These are phyloP conservation scores for Blastocladiella britannica DNA, from an alignment of 192 early-diverging fungal species.

Conservation along the genomic window DNA sequence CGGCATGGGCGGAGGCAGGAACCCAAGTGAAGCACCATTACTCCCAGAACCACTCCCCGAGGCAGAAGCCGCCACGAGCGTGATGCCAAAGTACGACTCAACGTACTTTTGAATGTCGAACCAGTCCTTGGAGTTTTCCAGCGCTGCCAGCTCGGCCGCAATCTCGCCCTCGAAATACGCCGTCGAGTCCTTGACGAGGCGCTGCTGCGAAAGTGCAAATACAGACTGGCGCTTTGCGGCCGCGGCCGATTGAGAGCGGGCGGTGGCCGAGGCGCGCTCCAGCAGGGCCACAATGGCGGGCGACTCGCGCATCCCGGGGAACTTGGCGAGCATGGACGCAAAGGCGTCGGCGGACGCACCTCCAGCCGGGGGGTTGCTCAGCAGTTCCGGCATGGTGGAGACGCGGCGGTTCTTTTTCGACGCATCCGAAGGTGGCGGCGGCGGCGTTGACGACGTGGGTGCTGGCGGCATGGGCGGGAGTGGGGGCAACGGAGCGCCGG, in stretches of 20 bases:
- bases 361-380: neutral
- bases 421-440: neutral
- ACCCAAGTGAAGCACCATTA: too few species aligned
- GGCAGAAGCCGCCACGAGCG: neutral
- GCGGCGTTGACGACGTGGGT: neutral
- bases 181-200: neutral
- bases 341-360: neutral
- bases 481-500: neutral
- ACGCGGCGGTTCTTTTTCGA: neutral
- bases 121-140: neutral
- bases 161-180: neutral
- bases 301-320: neutral
- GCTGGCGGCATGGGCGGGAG: neutral
- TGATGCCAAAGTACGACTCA: neutral
- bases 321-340: neutral
- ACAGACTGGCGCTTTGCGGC: neutral
- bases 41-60: too few species aligned
- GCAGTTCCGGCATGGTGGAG: neutral
- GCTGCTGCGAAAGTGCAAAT: neutral
- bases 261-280: too few species aligned
- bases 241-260: too few species aligned
- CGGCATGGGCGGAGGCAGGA: too few species aligned
- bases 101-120: constrained; percentile 1
- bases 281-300: neutral
- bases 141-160: neutral